Evolutionary conservation across 257 asterid genomes (phyloP), one percentile per base, ranked within the genome.

Genomic region (Forsythia suspensa): DNA sequence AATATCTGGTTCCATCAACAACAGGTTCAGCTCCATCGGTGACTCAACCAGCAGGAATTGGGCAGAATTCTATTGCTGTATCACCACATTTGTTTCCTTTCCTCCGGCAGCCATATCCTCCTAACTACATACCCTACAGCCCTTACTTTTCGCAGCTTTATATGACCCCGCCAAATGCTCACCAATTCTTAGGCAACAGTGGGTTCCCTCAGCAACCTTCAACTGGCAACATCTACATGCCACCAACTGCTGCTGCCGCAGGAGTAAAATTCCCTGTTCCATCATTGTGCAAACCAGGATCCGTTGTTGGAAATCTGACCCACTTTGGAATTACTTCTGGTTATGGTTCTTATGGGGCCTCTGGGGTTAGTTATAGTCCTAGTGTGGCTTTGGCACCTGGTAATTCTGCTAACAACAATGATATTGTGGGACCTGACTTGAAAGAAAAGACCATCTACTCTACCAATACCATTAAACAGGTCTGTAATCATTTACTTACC

Each of bases 131-230:
- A 42, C 85, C 92, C 8, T 82, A 86, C 80, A 86, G 70, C 78
- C 96, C 93, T 76, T 91, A 89, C 76, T 82, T 82, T 67, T 79
- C 92, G 24, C 91, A 85, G 65, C 80, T 87, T 46, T 87, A 83
- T 76, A 72, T 91, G 89, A 88, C 93, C 20, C 91, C 79, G 7
- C 96, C 81, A 69, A 84, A 77, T 63, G 81, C 79, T 21, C 90
- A 74, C 77, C 92, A 91, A 75, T 80, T 86, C 83, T 70, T 85
- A 72, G 84, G 88, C 86, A 91, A 88, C 40, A 71, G 80, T 48
- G 90, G 88, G 34, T 91, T 85, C 80, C 85, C 92, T 71, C 93
- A 89, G 74, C 93, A 87, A 51, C 86, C 87, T 71, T 81, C 89
- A 59, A 51, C 90, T 20, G 79, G 88, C 72, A 85, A 83, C 77